Conservation (phyloP, 2,329 filamentous ascomycete genomes). For the Fusarium sp. region DNA sequence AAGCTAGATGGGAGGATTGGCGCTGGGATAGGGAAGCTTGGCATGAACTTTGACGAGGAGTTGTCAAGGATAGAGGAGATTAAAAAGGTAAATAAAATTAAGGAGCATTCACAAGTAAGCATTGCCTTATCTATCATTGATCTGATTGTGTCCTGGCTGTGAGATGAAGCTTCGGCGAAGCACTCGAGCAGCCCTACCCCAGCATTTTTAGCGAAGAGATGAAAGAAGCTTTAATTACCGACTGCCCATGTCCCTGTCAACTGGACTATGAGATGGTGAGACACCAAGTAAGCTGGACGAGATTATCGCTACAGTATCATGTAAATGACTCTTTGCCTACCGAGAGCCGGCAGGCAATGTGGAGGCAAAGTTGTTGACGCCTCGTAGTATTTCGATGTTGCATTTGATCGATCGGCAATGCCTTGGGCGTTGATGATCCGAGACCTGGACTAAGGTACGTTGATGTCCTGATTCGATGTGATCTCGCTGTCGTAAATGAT, state of each 20-base stretch:
- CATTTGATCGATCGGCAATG: constrained; percentile 16
- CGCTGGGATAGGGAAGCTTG: background rate
- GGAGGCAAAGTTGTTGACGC: background rate
- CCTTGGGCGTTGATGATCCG: constrained; percentile 2
- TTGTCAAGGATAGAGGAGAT: constrained; percentile 2
- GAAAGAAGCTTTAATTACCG: background rate
- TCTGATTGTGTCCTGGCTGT: background rate
- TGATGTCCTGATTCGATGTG: constrained; percentile 8
- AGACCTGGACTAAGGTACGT: constrained; percentile 5
- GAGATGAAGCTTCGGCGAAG: background rate
- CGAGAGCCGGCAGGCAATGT: background rate
- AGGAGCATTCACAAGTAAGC: background rate
- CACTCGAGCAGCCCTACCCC: background rate
- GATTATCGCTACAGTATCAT: background rate
- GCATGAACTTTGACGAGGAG: background rate
- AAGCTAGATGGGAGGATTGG: background rate
- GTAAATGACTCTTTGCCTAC: background rate
- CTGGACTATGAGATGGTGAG: background rate
- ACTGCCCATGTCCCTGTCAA: background rate
- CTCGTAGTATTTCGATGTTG: background rate
- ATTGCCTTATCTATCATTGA: background rate
- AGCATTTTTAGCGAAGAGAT: background rate
- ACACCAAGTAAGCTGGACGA: background rate
- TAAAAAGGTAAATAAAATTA: constrained; percentile 4
- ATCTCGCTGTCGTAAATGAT: constrained; percentile 26